Evolutionary conservation across 495 filamentous ascomycete genomes (phyloP), one percentile per base, ranked within the genome.

Genomic region (Xanthoparmelia taractica): DNA sequence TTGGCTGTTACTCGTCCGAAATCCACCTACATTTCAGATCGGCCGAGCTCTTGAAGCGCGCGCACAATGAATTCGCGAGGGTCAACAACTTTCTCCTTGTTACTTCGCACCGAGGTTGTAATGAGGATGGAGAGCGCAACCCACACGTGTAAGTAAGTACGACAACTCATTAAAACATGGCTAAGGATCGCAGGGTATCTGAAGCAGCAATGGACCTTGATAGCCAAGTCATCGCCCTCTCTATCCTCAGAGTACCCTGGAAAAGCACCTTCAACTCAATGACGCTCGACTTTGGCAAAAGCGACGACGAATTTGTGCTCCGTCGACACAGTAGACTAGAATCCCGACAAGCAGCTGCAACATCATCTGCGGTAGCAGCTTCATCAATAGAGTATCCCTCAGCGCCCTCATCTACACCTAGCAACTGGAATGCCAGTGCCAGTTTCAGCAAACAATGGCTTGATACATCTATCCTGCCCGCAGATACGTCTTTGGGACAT

Each of bases 81-180:
- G 29, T 58, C 8, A 29, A 43, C 25, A 65, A 57, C 13, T 70
- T 73, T 55, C 56, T 71, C 4, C 36, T 73, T 29, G 64, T 74
- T 13, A 74, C 72, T 45, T 70, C 72, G 8, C 72, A 74, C 61
- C 52, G 55, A 27, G 72, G 68, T 23, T 74, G 72, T 50, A 70
- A 73, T 58, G 25, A 52, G 8, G 64, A 73, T 31, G 72, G 72
- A 25, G 72, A 68, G 47, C 63, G 71, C 23, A 67, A 62, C 18
- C 60, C 66, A 8, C 66, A 73, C 58, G 60, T 66, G 71, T 73
- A 61, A 62, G 69, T 65, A 18, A n/a, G 8, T 27, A 8, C 18
- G 25, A 37, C 7, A 4, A 41, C 33, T 29, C 33, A 40, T 15
- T 2, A n/a, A 37, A 36, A 29, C 18, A 48, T 2, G 17, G 58